Evolutionary conservation across 352 stramenopile species (phyloP), one percentile per base, ranked within the genome.

Genomic region (Lagenidium sp.): DNA sequence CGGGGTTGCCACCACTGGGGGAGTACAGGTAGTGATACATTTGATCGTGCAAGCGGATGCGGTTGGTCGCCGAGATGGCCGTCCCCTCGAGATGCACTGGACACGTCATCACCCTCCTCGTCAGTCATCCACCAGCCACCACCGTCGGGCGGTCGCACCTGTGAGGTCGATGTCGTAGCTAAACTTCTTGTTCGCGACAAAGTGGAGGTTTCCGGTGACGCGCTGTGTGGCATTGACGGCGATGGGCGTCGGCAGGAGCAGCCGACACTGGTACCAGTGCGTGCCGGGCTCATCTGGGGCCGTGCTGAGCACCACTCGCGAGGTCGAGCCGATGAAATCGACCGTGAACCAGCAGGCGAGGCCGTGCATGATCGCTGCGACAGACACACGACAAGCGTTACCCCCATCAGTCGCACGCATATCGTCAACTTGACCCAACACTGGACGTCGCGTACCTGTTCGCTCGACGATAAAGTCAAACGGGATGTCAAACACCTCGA

Each of bases 311-410:
- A 90, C 72, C 6, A 97, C 70, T 5, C 67, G 63, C 7, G 80
- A 57, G 21, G 74, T 70, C 13, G 72, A 88, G 3, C 95, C 95
- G 30, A 84, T 69, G 53, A 99, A 99, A 58, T 99, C 93, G 21
- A 98, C 85, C 4, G 94, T 98, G 65, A 99, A 99, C 97, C 97
- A 99, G 53, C 95, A 97, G 18, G 94, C 96, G 37, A 99, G 82
- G 4, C 96, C 97, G 62, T 97, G 96, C 48, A 99, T 76, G 31
- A 97, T 86, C 4, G 86, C 86, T 47, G 60, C 44, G 12, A 6
- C 19, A n/a, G n/a, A n/a, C n/a, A n/a, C n/a, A n/a, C n/a, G n/a
- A n/a, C n/a, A n/a, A n/a, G n/a, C n/a, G n/a, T n/a, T n/a, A n/a
- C n/a, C n/a, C n/a, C n/a, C n/a, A n/a, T n/a, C n/a, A n/a, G n/a